Conservation (phyloP, 169 alveolate species). For the Babesia divergens region DNA sequence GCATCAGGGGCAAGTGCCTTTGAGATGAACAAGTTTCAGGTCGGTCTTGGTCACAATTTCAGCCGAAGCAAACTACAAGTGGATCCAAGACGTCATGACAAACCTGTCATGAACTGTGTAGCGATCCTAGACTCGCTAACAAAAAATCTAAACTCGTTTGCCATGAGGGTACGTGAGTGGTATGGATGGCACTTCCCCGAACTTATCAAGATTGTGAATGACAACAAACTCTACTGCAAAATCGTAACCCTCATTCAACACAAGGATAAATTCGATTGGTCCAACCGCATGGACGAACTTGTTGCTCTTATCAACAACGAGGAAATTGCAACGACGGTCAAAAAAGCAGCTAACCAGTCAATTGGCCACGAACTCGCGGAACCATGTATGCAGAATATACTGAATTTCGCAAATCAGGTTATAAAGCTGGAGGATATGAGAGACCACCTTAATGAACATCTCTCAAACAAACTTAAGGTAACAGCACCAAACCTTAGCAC, state of each 20-base stretch:
- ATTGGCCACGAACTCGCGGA: slow-evolving; percentile 96
- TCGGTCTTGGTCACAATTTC: slow-evolving; percentile 93
- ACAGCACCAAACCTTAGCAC: slow-evolving; percentile 98
- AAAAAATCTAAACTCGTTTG: slow-evolving; percentile 91
- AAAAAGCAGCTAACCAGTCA: slow-evolving; percentile 87
- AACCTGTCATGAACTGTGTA: slow-evolving; percentile 94
- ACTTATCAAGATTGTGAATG: slow-evolving; percentile 92
- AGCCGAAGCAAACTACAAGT: slow-evolving; percentile 90
- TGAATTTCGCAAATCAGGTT: slow-evolving; percentile 88
- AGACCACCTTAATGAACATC: slow-evolving; percentile 83
- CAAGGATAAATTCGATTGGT: slow-evolving; percentile 77
- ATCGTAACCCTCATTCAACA: slow-evolving; percentile 81
- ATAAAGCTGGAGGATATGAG: slow-evolving; percentile 86
- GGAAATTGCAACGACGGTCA: slow-evolving; percentile 84
- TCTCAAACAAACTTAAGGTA: slow-evolving; percentile 86
- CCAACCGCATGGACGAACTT: slow-evolving; percentile 61
- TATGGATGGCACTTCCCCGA: slow-evolving; percentile 99
- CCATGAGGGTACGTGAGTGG: slow-evolving; percentile 98
- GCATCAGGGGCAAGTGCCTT: slow-evolving; percentile 65
- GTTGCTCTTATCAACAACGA: slow-evolving; percentile 85
- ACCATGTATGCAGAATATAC: slow-evolving; percentile 86
- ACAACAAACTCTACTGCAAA: slow-evolving; percentile 90
- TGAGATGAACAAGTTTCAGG: slow-evolving; percentile 85
- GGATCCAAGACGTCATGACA: slow-evolving; percentile 96
- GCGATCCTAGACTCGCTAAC: slow-evolving; percentile 94